Percentiles rank a stretch among this genome's conserved stretches.
Conservation (phyloP, 2,329 filamentous ascomycete species). For the Periconia digitata region DNA sequence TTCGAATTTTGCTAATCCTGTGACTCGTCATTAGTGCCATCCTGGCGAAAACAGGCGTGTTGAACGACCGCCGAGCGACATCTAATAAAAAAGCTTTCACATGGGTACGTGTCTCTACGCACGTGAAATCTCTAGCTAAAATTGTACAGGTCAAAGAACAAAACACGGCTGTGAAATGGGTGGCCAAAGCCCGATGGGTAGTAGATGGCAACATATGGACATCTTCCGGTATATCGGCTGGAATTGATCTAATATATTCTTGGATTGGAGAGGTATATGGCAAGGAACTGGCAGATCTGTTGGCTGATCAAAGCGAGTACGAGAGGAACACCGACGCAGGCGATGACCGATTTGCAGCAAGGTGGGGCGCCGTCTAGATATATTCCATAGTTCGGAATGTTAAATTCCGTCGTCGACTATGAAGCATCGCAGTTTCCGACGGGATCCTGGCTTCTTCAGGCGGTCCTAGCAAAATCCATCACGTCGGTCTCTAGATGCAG, state of each 20-base stretch:
- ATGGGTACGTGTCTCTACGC: slow-evolving; percentile 16
- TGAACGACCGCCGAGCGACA: slow-evolving; percentile 64
- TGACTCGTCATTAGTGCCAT: slow-evolving; percentile 49
- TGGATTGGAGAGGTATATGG: slow-evolving; percentile 60
- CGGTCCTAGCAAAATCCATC: slow-evolving; percentile 25
- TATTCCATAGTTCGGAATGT: background rate
- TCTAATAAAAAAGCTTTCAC: slow-evolving; percentile 65
- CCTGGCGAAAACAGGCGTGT: slow-evolving; percentile 59
- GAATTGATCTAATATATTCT: slow-evolving; percentile 63
- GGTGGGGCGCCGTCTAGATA: slow-evolving; percentile 28
- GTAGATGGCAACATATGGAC: slow-evolving; percentile 68
- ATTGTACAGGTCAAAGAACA: slow-evolving; percentile 44
- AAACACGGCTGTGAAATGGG: slow-evolving; percentile 60
- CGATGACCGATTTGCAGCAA: slow-evolving; percentile 58
- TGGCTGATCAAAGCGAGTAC: slow-evolving; percentile 61
- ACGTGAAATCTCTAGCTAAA: background rate
- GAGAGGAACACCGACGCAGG: slow-evolving; percentile 54
- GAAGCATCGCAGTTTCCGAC: background rate
- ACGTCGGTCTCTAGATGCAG: slow-evolving; percentile 52
- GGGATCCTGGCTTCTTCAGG: background rate
- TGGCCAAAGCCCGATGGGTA: slow-evolving; percentile 64
- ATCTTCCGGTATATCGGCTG: slow-evolving; percentile 64
- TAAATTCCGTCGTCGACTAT: background rate
- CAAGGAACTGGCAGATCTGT: slow-evolving; percentile 49
- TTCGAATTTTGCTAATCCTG: background rate